Percentiles rank a stretch among this genome's conserved stretches.
phyloP scores from a whole-genome alignment of 345 rosid species.

The Chamaenerion angustifolium region DNA sequence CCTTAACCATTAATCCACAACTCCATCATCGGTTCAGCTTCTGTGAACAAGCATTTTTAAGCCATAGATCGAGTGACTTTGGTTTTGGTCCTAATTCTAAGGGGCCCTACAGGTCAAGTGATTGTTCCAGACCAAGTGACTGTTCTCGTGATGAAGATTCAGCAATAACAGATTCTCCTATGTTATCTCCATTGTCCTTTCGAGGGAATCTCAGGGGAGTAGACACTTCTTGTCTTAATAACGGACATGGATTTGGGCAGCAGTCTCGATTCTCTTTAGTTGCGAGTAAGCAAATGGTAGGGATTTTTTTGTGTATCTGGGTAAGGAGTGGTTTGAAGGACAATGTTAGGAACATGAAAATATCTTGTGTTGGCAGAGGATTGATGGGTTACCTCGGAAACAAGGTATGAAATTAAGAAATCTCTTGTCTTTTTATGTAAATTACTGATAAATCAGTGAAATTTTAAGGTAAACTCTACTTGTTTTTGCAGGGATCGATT shows the following conservation, averaged over 20 bases:
- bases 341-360: not conserved
- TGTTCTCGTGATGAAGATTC: not conserved
- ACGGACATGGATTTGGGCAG: too few relatives aligned
- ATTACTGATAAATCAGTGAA: not conserved
- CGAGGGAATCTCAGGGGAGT: too few relatives aligned
- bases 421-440: not conserved
- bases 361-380: slow-evolving; percentile 9
- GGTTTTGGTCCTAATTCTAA: not conserved
- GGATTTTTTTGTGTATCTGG: slow-evolving; percentile 5
- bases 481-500: slow-evolving; percentile 6
- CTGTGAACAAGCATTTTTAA: too few relatives aligned
- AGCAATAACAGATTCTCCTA: not conserved
- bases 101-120: not conserved
- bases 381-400: slow-evolving; percentile 11
- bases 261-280: not conserved
- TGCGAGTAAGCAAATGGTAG: slow-evolving; percentile 10
- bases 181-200: too few relatives aligned
- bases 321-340: slow-evolving; percentile 4
- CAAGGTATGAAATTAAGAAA: slow-evolving; percentile 2
- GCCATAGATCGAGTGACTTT: too few relatives aligned
- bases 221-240: too few relatives aligned
- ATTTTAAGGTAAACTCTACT: not conserved
- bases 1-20: too few relatives aligned
- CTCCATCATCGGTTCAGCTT: too few relatives aligned
- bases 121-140: slow-evolving; percentile 1